A percentile compares a stretch with the other conserved stretches of the same genome.
Conservation (phyloP, 805 yeast genomes). For the Zygosaccharomyces bisporus region DNA sequence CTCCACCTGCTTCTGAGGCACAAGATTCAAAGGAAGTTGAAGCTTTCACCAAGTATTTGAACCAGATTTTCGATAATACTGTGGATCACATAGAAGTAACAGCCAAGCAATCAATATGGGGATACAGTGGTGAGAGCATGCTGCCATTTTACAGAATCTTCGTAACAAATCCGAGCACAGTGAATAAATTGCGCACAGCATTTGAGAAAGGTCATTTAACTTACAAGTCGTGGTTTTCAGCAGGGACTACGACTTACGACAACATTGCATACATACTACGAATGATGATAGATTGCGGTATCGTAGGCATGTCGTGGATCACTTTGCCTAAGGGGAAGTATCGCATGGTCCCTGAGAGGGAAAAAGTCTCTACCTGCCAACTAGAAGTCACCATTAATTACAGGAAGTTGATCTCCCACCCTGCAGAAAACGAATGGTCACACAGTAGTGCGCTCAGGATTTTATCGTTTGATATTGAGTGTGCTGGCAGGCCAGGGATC, state of each 20-base stretch:
- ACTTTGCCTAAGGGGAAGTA: slow-evolving; percentile 79
- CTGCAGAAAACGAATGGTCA: slow-evolving; percentile 91
- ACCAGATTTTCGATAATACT: slow-evolving; percentile 48
- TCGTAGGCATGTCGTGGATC: slow-evolving; percentile 97
- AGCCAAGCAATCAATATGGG: slow-evolving; percentile 88
- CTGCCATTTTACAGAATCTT: slow-evolving; percentile 75
- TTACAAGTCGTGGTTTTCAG: slow-evolving; percentile 58
- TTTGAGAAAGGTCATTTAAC: slow-evolving; percentile 80
- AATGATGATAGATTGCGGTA: slow-evolving; percentile 86
- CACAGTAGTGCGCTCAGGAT: slow-evolving; percentile 91
- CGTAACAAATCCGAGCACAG: slow-evolving; percentile 60
- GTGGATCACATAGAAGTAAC: slow-evolving; percentile 61
- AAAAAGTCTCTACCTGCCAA: slow-evolving; percentile 72
- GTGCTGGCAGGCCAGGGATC: slow-evolving; percentile 96
- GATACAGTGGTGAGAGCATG: slow-evolving; percentile 73
- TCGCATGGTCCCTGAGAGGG: slow-evolving; percentile 39
- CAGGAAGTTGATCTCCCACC: slow-evolving; percentile 66
- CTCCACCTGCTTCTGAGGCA: slow-evolving; percentile 60
- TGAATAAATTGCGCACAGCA: slow-evolving; percentile 66
- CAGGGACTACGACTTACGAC: slow-evolving; percentile 73
- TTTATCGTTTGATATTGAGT: slow-evolving; percentile 93
- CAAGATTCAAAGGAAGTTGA: slow-evolving; percentile 32
- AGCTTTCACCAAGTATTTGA: slow-evolving; percentile 45
- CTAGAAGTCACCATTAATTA: slow-evolving; percentile 73
- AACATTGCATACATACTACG: slow-evolving; percentile 83